Conservation (phyloP, 192 early-diverging fungal genomes). For the Diversispora epigaea region DNA sequence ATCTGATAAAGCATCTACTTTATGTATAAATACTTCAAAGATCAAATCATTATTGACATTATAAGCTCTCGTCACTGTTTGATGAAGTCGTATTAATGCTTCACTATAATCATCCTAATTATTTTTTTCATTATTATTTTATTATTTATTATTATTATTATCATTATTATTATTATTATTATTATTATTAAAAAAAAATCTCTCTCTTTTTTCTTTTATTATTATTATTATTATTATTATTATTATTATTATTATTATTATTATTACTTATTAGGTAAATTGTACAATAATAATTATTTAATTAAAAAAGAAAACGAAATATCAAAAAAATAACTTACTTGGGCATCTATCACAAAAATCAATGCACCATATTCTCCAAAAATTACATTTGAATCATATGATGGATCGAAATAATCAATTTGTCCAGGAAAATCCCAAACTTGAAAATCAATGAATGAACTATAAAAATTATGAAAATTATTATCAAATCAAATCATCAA, state of each 20-base stretch:
- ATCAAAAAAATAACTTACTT: slow-evolving; percentile 60
- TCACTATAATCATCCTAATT: slow-evolving; percentile 78
- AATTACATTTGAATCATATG: slow-evolving; percentile 63
- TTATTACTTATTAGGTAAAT: background rate
- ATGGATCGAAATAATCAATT: slow-evolving; percentile 76
- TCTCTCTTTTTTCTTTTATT: no score
- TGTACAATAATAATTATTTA: slow-evolving; percentile 10
- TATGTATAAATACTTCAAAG: slow-evolving; percentile 95
- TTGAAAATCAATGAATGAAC: slow-evolving; percentile 81
- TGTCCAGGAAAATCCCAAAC: slow-evolving; percentile 93
- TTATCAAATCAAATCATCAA: background rate
- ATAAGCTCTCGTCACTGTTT: slow-evolving; percentile 73
- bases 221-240: no score
- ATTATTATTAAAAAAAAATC: no score
- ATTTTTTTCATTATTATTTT: background rate
- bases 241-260: background rate
- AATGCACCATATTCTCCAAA: slow-evolving; percentile 72
- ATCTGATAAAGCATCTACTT: slow-evolving; percentile 93
- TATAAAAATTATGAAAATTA: slow-evolving; percentile 15
- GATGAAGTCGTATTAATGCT: slow-evolving; percentile 70
- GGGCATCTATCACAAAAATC: slow-evolving; percentile 94
- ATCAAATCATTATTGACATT: slow-evolving; percentile 78
- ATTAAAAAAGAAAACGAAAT: no score
- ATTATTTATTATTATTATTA: no score
- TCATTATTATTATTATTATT: no score